phyloP scores from a whole-genome alignment of 2,329 filamentous ascomycete genomes.

The Aspergillus pseudonomiae region DNA sequence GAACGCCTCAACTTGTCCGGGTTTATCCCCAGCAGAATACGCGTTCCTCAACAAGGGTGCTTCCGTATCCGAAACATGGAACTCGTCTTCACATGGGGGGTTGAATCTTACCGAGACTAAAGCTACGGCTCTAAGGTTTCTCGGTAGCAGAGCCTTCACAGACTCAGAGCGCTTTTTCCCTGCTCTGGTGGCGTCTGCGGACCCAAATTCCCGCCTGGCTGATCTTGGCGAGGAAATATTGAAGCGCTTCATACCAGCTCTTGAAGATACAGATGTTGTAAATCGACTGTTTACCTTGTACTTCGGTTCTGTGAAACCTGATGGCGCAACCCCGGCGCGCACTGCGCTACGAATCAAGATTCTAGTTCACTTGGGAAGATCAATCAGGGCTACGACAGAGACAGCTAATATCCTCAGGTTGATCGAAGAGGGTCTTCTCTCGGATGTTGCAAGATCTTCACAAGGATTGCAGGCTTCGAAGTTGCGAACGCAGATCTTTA shows the following conservation, averaged over 20 bases:
- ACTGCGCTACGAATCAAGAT: slow-evolving; percentile 77
- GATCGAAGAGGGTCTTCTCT: slow-evolving; percentile 66
- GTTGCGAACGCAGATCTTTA: slow-evolving; percentile 79
- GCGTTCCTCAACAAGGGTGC: slow-evolving; percentile 68
- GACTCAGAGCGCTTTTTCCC: slow-evolving; percentile 83
- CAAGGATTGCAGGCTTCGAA: slow-evolving; percentile 75
- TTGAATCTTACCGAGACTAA: slow-evolving; percentile 72
- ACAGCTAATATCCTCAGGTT: slow-evolving; percentile 68
- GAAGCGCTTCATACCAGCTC: slow-evolving; percentile 70
- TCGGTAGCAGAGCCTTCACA: slow-evolving; percentile 83
- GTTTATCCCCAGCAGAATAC: slow-evolving; percentile 67
- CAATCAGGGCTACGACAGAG: slow-evolving; percentile 71
- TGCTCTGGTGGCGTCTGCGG: slow-evolving; percentile 79
- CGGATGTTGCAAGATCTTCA: slow-evolving; percentile 44
- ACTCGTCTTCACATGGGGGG: slow-evolving; percentile 60
- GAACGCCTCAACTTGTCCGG: slow-evolving; percentile 54
- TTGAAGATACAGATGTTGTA: slow-evolving; percentile 70
- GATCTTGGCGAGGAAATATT: slow-evolving; percentile 87
- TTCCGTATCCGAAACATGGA: slow-evolving; percentile 58
- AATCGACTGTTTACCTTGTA: slow-evolving; percentile 73
- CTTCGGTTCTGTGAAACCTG: slow-evolving; percentile 57
- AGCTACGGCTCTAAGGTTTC: slow-evolving; percentile 67
- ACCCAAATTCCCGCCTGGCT: slow-evolving; percentile 77
- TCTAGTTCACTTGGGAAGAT: slow-evolving; percentile 74
- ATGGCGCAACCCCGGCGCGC: slow-evolving; percentile 54